Percentiles rank a stretch among this genome's conserved stretches.
Evolutionary conservation across 2,329 filamentous ascomycete species (phyloP).

Genomic region (Dactylellina drechsleri): DNA sequence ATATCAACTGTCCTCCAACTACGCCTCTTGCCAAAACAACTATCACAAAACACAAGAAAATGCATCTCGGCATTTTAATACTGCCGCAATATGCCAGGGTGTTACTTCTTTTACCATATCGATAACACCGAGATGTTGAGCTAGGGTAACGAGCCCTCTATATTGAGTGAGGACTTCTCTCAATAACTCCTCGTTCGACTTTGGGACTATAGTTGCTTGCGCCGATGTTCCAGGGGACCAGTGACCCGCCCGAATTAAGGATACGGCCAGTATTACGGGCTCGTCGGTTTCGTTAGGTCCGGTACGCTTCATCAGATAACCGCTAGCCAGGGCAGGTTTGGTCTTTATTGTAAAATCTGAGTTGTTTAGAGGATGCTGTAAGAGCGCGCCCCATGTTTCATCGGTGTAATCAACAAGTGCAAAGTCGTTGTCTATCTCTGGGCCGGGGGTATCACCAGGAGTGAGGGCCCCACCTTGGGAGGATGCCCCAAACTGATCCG

Average conservation of each 20-base stretch:
- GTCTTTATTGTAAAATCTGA: slow-evolving; percentile 68
- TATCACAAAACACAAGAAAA: slow-evolving; percentile 49
- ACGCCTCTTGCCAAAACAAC: neutral
- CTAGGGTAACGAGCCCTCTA: slow-evolving; percentile 74
- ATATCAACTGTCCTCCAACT: neutral
- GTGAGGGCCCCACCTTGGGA: slow-evolving; percentile 55
- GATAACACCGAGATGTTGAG: slow-evolving; percentile 72
- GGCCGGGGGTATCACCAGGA: slow-evolving; percentile 54
- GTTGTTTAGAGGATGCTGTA: slow-evolving; percentile 69
- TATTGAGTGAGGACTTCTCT: slow-evolving; percentile 77
- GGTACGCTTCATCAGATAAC: slow-evolving; percentile 73
- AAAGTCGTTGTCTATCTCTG: slow-evolving; percentile 72
- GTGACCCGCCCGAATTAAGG: slow-evolving; percentile 35
- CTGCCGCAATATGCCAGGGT: slow-evolving; percentile 81
- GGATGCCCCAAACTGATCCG: slow-evolving; percentile 65
- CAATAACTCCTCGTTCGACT: slow-evolving; percentile 72
- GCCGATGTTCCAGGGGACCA: slow-evolving; percentile 64
- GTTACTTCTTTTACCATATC: slow-evolving; percentile 71
- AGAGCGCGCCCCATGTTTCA: slow-evolving; percentile 78
- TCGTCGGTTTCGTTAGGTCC: slow-evolving; percentile 69
- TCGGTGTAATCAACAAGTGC: slow-evolving; percentile 78
- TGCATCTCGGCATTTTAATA: slow-evolving; percentile 74
- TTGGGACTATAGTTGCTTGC: slow-evolving; percentile 62
- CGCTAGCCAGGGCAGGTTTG: slow-evolving; percentile 70
- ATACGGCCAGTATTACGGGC: slow-evolving; percentile 66